Base-by-base conservation (phyloP, 164 flowering plant species). In the Taxillus chinensis region DNA sequence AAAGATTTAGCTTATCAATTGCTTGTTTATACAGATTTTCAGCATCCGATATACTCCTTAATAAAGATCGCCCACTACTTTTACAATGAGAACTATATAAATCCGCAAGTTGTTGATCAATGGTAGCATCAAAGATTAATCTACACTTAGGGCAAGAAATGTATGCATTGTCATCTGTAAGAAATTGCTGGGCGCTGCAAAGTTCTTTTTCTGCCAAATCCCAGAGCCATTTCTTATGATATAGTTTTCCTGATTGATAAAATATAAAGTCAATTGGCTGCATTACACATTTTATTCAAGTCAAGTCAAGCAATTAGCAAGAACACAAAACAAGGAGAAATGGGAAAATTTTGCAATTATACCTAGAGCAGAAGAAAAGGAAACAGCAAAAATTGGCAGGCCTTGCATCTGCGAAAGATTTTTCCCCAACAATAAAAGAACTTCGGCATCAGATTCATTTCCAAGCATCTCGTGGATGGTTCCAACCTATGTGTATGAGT, bases 311-410 rank as follows among this genome's bases (percentile, higher is more conserved):
- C 12, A 45, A 63, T 12, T 8, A 46, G 49, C 37, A 58, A 55
- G 14, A 7, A 54, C 41, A 8, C 59, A 8, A 39, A 4, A 58
- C 13, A 50, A 5, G 8, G 17, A 57, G 15, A 27, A 62, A 60
- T 49, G 40, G 40, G 27, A n/a, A 62, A 27, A 41, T 42, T 59
- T 45, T 39, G 52, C 9, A 60, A 62, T 39, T 70, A 53, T 80
- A 86, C 99, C 99, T 77, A 95, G 70, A 16, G 73, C 66, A 70
- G 82, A 79, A 64, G 85, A 79, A 74, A 95, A 95, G n/a, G 83
- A 71, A 72, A 77, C 80, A 57, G 11, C 64, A 75, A 84, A 89
- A 53, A 77, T 71, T 45, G 83, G 79, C 77, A 95, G 78, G 69
- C 77, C 75, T 63, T 80, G 87, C 55, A 62, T 52, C 64, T 60